Evolutionary conservation across 2,329 filamentous ascomycete genomes (phyloP).

Genomic region (Verticillium nubilum): DNA sequence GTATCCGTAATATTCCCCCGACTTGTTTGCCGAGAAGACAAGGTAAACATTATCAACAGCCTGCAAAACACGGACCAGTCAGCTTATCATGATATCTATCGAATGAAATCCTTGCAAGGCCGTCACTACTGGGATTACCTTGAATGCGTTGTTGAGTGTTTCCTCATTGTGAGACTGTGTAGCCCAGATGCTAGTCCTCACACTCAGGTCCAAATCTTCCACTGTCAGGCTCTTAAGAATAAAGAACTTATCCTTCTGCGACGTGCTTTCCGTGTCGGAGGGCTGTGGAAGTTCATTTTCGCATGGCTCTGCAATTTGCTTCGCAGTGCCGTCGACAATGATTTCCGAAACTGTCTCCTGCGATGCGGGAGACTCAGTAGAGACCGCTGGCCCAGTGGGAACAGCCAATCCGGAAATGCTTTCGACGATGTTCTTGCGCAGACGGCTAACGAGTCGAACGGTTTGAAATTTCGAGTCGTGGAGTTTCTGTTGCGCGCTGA

Average conservation of each 20-base stretch:
- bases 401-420: constrained; percentile 40
- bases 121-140: constrained; percentile 44
- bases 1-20: constrained; percentile 94
- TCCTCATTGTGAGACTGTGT: constrained; percentile 92
- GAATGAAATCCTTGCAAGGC: constrained; percentile 3
- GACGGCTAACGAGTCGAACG: constrained; percentile 76
- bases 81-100: too few relatives aligned
- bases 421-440: constrained; percentile 56
- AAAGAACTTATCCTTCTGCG: constrained; percentile 71
- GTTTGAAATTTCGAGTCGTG: constrained; percentile 89
- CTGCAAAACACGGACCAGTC: constrained; percentile 35
- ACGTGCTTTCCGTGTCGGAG: constrained; percentile 11
- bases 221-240: constrained; percentile 89
- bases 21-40: constrained; percentile 95
- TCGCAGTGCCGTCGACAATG: neutral
- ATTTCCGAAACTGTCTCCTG: constrained; percentile 1
- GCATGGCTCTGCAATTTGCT: neutral
- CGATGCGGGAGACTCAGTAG: constrained; percentile 11
- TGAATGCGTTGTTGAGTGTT: constrained; percentile 74
- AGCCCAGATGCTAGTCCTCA: constrained; percentile 85
- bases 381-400: constrained; percentile 49
- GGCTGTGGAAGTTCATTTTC: neutral
- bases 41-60: constrained; percentile 78
- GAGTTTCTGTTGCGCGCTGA: constrained; percentile 72
- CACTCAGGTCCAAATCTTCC: constrained; percentile 83